These are phyloP conservation scores for Dicorynia guianensis DNA, from an alignment of 306 rosid species.

Conservation along the genomic window DNA sequence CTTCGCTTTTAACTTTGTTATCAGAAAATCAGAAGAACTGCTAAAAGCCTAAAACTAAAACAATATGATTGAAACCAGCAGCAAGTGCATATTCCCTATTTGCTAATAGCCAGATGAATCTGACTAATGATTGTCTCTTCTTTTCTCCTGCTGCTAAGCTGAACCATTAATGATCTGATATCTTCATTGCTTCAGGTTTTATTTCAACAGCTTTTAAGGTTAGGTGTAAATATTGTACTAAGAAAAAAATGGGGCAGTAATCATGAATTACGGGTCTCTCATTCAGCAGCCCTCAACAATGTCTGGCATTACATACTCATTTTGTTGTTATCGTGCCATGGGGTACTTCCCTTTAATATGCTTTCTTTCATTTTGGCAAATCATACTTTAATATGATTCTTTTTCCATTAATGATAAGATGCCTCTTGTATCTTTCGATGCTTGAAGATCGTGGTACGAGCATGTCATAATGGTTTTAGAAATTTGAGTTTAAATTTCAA, in stretches of 20 bases:
- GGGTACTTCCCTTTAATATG: slow-evolving; percentile 1
- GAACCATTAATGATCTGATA: slow-evolving; percentile 1
- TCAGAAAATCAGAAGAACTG: slow-evolving; percentile 6
- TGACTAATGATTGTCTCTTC: not conserved
- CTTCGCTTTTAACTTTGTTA: not conserved
- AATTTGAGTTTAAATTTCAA: not conserved
- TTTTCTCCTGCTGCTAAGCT: not conserved
- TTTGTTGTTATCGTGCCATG: not conserved
- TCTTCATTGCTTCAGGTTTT: slow-evolving; percentile 4
- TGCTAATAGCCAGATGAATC: not conserved
- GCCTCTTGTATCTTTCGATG: slow-evolving; percentile 14
- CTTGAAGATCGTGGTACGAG: not conserved
- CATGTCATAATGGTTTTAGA: not conserved
- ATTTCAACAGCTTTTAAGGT: slow-evolving; percentile 1
- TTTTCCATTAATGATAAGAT: slow-evolving; percentile 15
- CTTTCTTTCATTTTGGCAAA: slow-evolving; percentile 22
- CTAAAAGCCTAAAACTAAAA: not conserved
- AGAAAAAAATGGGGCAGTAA: not conserved
- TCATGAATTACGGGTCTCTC: not conserved
- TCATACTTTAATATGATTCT: not conserved
- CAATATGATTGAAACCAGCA: not conserved
- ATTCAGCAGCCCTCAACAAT: not conserved
- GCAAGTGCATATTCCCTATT: not conserved
- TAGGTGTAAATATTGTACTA: slow-evolving; percentile 5
- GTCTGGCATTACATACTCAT: not conserved